phyloP scores from a whole-genome alignment of 331 rosid genomes.

The Malus hybrid region DNA sequence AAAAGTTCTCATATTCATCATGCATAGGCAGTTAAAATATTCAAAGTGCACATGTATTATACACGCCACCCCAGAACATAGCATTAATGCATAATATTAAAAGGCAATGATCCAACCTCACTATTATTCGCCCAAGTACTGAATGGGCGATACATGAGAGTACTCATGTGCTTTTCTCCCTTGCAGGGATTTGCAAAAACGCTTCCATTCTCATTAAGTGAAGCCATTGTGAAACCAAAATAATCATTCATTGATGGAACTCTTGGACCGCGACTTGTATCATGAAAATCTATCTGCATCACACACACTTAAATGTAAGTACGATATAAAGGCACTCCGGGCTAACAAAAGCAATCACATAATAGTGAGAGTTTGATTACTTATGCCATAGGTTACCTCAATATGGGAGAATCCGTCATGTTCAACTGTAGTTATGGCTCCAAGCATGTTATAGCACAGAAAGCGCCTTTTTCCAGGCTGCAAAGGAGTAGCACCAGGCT shows the following conservation, averaged over 20 bases:
- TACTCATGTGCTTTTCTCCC: conserved; percentile 89
- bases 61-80: conserved; percentile 1
- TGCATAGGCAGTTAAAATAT: background rate
- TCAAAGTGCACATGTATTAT: background rate
- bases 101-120: conserved; percentile 53
- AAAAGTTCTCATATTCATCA: background rate
- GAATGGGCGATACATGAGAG: conserved; percentile 95
- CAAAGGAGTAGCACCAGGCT: conserved; percentile 78
- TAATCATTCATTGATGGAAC: conserved; percentile 96
- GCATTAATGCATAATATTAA: background rate
- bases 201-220: conserved; percentile 70
- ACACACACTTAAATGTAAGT: conserved; percentile 20
- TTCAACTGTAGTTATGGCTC: conserved; percentile 72
- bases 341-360: background rate
- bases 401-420: conserved; percentile 85
- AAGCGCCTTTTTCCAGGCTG: conserved; percentile 78
- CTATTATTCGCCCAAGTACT: conserved; percentile 89
- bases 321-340: background rate
- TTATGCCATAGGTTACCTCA: conserved; percentile 44
- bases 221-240: conserved; percentile 97
- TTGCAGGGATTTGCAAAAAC: conserved; percentile 89
- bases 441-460: conserved; percentile 91
- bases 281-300: conserved; percentile 88
- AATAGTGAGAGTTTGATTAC: too few relatives aligned
- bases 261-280: conserved; percentile 78